These are phyloP conservation scores for Lactarius hatsudake DNA, from an alignment of 768 basidiomycete genomes.

Conservation along the genomic window DNA sequence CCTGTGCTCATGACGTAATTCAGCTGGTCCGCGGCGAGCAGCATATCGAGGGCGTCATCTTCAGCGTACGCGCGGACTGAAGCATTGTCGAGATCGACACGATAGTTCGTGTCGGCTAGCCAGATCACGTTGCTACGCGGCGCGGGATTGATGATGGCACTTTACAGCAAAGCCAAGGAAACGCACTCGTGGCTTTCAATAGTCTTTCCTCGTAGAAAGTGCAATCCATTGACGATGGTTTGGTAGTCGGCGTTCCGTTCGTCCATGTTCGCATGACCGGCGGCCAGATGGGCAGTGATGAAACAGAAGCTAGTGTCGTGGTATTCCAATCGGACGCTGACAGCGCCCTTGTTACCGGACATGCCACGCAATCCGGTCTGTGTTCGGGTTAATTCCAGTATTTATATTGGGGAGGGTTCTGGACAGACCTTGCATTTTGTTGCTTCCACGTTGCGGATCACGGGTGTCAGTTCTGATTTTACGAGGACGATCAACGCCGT, in stretches of 20 bases:
- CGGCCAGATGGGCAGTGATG: constrained; percentile 92
- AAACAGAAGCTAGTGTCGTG: constrained; percentile 93
- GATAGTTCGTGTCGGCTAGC: constrained; percentile 95
- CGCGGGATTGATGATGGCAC: neutral
- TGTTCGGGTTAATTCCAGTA: constrained; percentile 1
- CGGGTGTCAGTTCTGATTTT: constrained; percentile 67
- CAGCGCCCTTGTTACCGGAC: constrained; percentile 97
- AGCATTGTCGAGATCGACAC: constrained; percentile 83
- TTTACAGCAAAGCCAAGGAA: constrained; percentile 11
- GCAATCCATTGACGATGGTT: constrained; percentile 80
- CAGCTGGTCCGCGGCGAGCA: constrained; percentile 88
- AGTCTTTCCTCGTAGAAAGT: constrained; percentile 86
- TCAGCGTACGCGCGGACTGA: constrained; percentile 67
- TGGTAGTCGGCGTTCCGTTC: constrained; percentile 91
- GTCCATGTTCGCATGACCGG: constrained; percentile 86
- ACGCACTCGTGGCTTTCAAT: constrained; percentile 89
- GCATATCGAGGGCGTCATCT: constrained; percentile 62
- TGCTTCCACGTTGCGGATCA: constrained; percentile 91
- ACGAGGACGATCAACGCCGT: constrained; percentile 87
- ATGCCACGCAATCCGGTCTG: constrained; percentile 90
- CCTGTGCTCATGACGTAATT: constrained; percentile 65
- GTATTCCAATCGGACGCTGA: constrained; percentile 89
- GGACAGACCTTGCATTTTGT: constrained; percentile 78
- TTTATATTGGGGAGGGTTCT: neutral
- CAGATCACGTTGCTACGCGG: constrained; percentile 81